These are phyloP conservation scores for Haplosporangium sp. DNA, from an alignment of 371 early-diverging fungal genomes.

Conservation along the genomic window DNA sequence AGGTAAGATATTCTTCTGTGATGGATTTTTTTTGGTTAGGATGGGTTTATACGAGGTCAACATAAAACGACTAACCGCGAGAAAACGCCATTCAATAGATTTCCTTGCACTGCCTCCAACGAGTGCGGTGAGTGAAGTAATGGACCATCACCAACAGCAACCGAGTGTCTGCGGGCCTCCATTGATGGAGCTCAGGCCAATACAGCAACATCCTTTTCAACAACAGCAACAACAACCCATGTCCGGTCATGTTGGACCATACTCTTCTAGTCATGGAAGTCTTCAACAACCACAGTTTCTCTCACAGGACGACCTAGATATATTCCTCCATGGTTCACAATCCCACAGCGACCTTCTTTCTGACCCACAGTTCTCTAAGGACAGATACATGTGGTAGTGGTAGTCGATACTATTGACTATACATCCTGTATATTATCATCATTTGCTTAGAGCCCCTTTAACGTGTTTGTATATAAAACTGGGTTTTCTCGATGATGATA, in stretches of 20 bases:
- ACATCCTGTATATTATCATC: too few species aligned
- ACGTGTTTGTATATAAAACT: too few species aligned
- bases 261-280: too few species aligned
- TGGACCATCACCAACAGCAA: slow-evolving; percentile 16
- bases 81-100: background rate
- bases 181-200: background rate
- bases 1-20: slow-evolving; percentile 13
- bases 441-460: too few species aligned
- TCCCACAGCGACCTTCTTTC: slow-evolving; percentile 8
- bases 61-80: too few species aligned
- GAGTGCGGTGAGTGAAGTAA: background rate
- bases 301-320: slow-evolving; percentile 42
- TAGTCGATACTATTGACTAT: too few species aligned
- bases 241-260: background rate
- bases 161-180: too few species aligned
- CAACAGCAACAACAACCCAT: slow-evolving; percentile 3
- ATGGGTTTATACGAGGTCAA: too few species aligned
- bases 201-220: background rate
- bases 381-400: slow-evolving; percentile 24
- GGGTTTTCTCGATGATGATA: too few species aligned
- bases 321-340: slow-evolving; percentile 21
- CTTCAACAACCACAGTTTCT: slow-evolving; percentile 16
- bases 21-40: background rate
- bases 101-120: slow-evolving; percentile 19
- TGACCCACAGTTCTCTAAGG: slow-evolving; percentile 19